Percentiles rank a stretch among this genome's conserved stretches.
These are phyloP conservation scores for Triadica sebifera DNA, from an alignment of 345 rosid genomes.

Conservation along the genomic window DNA sequence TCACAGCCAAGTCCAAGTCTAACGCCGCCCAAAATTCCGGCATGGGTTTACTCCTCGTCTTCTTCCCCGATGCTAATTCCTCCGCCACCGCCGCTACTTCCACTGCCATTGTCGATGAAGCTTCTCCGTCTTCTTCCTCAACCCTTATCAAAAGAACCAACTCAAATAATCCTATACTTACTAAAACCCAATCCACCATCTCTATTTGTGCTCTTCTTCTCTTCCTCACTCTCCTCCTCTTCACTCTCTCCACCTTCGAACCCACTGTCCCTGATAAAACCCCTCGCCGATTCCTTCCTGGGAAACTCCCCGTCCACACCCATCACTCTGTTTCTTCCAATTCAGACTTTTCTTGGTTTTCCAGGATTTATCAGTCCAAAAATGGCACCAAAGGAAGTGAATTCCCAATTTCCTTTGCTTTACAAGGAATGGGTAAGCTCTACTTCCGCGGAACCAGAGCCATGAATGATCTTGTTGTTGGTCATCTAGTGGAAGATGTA, in stretches of 20 bases:
- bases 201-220: slow-evolving; percentile 72
- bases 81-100: slow-evolving; percentile 8
- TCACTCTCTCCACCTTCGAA: slow-evolving; percentile 89
- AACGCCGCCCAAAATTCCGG: slow-evolving; percentile 32
- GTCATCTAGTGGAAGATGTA: slow-evolving; percentile 56
- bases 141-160: slow-evolving; percentile 40
- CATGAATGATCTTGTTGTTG: slow-evolving; percentile 57
- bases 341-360: slow-evolving; percentile 1
- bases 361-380: background rate
- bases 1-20: slow-evolving; percentile 16
- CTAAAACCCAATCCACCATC: slow-evolving; percentile 78
- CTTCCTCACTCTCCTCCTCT: slow-evolving; percentile 68
- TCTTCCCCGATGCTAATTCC: slow-evolving; percentile 58
- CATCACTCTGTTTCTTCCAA: background rate
- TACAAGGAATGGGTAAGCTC: slow-evolving; percentile 68
- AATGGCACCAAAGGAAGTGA: background rate
- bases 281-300: slow-evolving; percentile 27
- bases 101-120: slow-evolving; percentile 1
- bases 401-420: slow-evolving; percentile 32
- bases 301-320: background rate
- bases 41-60: slow-evolving; percentile 71
- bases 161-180: slow-evolving; percentile 46
- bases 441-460: slow-evolving; percentile 56
- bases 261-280: slow-evolving; percentile 26
- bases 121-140: slow-evolving; percentile 8